Evolutionary conservation across 805 yeast genomes (phyloP).

Genomic region (Henningerozyma blattae): DNA sequence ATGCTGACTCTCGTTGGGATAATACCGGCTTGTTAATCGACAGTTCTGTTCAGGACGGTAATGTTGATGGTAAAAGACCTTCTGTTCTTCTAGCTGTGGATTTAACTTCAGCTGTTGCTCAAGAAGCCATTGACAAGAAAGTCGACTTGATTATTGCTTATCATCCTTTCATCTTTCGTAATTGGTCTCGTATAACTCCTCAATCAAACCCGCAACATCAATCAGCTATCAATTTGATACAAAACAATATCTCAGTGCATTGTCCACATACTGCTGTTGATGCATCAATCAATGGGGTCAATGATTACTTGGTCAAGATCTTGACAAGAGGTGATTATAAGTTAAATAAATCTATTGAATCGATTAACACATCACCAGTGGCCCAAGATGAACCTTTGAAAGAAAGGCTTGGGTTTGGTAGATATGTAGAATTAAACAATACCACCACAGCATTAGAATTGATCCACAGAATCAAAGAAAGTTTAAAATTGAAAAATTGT

Average conservation of each 20-base stretch:
- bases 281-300: constrained; percentile 86
- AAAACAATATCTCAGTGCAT: constrained; percentile 76
- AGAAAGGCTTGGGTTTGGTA: constrained; percentile 63
- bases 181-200: constrained; percentile 62
- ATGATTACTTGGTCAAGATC: constrained; percentile 77
- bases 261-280: constrained; percentile 96
- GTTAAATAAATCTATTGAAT: constrained; percentile 7
- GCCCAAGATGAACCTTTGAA: too few species aligned
- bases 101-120: constrained; percentile 69
- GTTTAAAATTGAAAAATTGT: constrained; percentile 40
- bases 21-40: constrained; percentile 88
- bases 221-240: constrained; percentile 60
- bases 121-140: constrained; percentile 58
- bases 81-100: constrained; percentile 65
- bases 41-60: constrained; percentile 28
- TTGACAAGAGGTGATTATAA: constrained; percentile 24
- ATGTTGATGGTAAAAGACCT: constrained; percentile 12
- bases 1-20: constrained; percentile 90
- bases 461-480: constrained; percentile 39
- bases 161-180: constrained; percentile 89
- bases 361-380: constrained; percentile 17
- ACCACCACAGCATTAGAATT: constrained; percentile 34
- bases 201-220: constrained; percentile 64
- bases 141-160: constrained; percentile 66
- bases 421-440: constrained; percentile 39